Base-by-base conservation (phyloP, 2,329 filamentous ascomycete genomes). In the Akanthomyces uredinophilus region DNA sequence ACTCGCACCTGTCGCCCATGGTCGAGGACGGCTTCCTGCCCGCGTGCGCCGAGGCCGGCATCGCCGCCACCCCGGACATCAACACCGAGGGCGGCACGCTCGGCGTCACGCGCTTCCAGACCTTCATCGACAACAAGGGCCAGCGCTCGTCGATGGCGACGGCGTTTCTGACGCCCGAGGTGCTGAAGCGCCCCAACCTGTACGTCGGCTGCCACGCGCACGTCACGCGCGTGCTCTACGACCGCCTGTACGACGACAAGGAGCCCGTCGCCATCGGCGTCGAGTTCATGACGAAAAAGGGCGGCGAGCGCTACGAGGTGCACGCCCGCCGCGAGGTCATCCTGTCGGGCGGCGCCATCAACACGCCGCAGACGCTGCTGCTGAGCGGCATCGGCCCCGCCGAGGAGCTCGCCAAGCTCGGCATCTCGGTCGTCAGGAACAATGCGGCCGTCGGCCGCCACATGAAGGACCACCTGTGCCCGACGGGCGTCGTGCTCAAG, bases 371-470 rank as follows among this genome's bases (percentile, higher is more conserved):
- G 51, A 70, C 80, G 57, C 73, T 81, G 18, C 76, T 79, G 68
- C 71, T 79, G 10, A 78, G 74, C 32, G 78, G 78, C 22, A 70
- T 81, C 55, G 78, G 79, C 5, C 71, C 75, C 5, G 71, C 68
- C 22, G 69, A 64, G 2, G 75, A 78, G 67, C 73, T 79, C 11
- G 54, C 66, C 24, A 63, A 65, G 44, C 69, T 81, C 66, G 70
- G 74, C 22, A 86, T 87, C 63, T 72, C 78, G 1, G 76, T 85
- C 5, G 68, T 86, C 41, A 72, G 76, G 2, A 78, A 88, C 67
- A 77, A 85, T 2, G 85, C 84, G 0, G 86, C 85, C 47, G 85
- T 90, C 14, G 87, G 87, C 29, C 79, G 76, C 32, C 87, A 87
- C 71, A 55, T 70, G 35, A 66, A 66, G 64, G 70, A 71, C 60